Conservation (phyloP, 306 rosid species). For the Vicia villosa region DNA sequence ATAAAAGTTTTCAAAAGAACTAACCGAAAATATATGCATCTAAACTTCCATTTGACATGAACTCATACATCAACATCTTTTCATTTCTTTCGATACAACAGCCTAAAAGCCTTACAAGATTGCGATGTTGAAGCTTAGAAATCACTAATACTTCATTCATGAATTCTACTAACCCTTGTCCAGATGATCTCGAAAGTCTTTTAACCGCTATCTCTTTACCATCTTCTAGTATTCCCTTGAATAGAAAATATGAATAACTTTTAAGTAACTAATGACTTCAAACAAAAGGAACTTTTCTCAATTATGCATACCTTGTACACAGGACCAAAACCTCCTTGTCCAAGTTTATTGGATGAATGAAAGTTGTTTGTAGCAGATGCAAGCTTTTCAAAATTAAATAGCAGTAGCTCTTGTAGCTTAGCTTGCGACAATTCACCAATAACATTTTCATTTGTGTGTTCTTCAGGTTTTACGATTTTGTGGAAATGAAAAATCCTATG, state of each 20-base stretch:
- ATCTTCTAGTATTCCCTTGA: slow-evolving; percentile 32
- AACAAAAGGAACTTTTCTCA: neutral
- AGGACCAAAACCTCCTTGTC: slow-evolving; percentile 44
- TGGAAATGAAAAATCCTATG: neutral
- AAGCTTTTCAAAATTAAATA: slow-evolving; percentile 24
- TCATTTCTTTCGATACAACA: slow-evolving; percentile 39
- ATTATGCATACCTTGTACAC: slow-evolving; percentile 38
- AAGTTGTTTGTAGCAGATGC: slow-evolving; percentile 48
- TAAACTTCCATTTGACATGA: slow-evolving; percentile 39
- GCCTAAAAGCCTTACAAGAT: slow-evolving; percentile 42
- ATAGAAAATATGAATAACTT: neutral
- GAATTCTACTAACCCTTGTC: slow-evolving; percentile 47
- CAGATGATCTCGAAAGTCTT: slow-evolving; percentile 37
- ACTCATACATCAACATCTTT: slow-evolving; percentile 45
- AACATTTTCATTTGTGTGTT: neutral
- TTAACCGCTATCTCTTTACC: slow-evolving; percentile 44
- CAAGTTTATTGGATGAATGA: slow-evolving; percentile 35
- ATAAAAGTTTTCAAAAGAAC: neutral
- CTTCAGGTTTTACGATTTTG: neutral
- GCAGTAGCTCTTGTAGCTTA: slow-evolving; percentile 30
- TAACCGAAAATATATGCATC: slow-evolving; percentile 42
- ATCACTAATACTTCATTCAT: slow-evolving; percentile 38
- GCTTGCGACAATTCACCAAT: slow-evolving; percentile 33
- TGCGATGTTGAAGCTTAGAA: slow-evolving; percentile 47
- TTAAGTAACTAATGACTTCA: neutral